A percentile compares a stretch with the other conserved stretches of the same genome.
Evolutionary conservation across 2,329 filamentous ascomycete species (phyloP).

Genomic region (Periconia sp.): DNA sequence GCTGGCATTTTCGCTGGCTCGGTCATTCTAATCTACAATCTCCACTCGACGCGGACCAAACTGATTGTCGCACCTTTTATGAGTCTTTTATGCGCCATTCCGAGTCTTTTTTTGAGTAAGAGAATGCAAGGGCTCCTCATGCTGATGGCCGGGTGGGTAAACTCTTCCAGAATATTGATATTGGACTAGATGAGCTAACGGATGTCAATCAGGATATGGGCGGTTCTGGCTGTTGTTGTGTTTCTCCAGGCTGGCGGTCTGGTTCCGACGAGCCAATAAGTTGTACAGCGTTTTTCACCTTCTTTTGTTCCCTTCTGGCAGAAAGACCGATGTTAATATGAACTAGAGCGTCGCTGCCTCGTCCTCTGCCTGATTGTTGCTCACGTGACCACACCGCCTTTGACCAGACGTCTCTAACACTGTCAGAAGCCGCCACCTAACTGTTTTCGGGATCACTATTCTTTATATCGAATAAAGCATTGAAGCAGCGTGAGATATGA

Average conservation of each 20-base stretch:
- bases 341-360: too few relatives aligned
- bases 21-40: constrained; percentile 4
- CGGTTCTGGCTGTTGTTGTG: constrained; percentile 4
- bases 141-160: constrained; percentile 10
- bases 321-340: too few relatives aligned
- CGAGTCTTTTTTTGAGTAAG: constrained; percentile 7
- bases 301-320: too few relatives aligned
- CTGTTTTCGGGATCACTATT: too few relatives aligned
- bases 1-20: constrained; percentile 3
- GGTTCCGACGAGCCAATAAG: background rate
- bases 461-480: too few relatives aligned
- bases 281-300: too few relatives aligned
- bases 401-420: too few relatives aligned
- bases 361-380: too few relatives aligned
- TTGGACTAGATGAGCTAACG: constrained; percentile 1
- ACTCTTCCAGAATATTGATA: background rate
- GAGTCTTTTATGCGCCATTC: constrained; percentile 5
- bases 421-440: too few relatives aligned
- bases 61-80: constrained; percentile 8
- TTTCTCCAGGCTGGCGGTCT: constrained; percentile 5
- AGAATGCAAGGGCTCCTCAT: background rate
- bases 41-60: constrained; percentile 2
- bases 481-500: too few relatives aligned
- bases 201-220: constrained; percentile 11
- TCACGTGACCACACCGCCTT: too few relatives aligned